Evolutionary conservation across 441 rosid genomes (phyloP), one percentile per base, ranked within the genome.

Genomic region (Pelargonium fulgidum): DNA sequence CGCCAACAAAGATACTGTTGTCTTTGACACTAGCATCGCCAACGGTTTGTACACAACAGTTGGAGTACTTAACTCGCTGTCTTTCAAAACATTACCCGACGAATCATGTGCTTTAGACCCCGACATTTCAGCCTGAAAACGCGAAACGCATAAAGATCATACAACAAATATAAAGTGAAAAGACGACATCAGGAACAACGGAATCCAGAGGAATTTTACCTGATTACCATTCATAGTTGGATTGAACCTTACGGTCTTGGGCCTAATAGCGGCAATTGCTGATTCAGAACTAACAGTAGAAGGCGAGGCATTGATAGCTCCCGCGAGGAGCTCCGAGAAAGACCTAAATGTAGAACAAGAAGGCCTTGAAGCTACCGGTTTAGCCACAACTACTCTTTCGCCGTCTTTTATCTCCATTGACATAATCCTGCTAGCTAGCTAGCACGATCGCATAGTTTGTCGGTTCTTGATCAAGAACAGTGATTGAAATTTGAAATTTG

Each of bases 321-420:
- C 87, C 1, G 85, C 83, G 10, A 89, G 88, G 64, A 86, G 89
- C 83, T 89, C 92, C 26, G 93, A 78, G 83, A 89, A 91, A 41
- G 92, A 81, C 74, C 78, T 80, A 54, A 93, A 81, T 50, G 77
- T 78, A 36, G 87, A 83, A 74, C 82, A 73, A 70, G 81, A 79
- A 65, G 98, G 97, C 82, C 89, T 87, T 39, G 96, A 91, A 61
- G 98, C 91, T 67, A 93, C 86, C 62, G 98, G 98, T 80, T 88
- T 91, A 1, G 86, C 83, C 72, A 91, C 74, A 50, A 83, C 84
- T 17, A 81, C 80, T 75, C 89, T 88, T 41, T 86, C 89, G 24
- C 80, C 79, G 72, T 89, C 94, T 69, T 84, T 85, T 62, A 80
- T 79, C 73, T 93, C 96, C 96, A 88, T 91, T 75, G 36, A 29